Evolutionary conservation across 371 early-diverging fungal genomes (phyloP), one percentile per base, ranked within the genome.

Genomic region (Syncephalastrum contaminatum): DNA sequence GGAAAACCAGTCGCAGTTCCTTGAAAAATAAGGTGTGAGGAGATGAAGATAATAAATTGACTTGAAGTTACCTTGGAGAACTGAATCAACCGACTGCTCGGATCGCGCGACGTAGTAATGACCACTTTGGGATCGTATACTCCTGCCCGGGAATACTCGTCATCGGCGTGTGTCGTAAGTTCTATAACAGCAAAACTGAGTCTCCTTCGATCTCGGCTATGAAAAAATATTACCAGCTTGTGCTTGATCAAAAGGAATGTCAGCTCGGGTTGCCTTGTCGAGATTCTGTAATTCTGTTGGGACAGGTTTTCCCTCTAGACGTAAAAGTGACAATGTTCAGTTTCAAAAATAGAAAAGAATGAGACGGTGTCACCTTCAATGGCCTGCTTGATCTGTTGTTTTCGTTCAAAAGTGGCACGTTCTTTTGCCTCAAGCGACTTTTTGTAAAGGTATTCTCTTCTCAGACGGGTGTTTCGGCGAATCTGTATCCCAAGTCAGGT

Each of bases 51-150:
- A 13, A n/a, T n/a, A 22, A 14, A 15, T 7, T 16, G n/a, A 18
- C 2, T n/a, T 20, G 10, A 25, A 22, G 36, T 20, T 60, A 84
- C 85, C 68, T 99, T 99, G 51, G 98, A 85, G 74, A 99, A 99
- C 72, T 94, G 92, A 62, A 90, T 85, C 62, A 99, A 81, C 40
- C 97, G 87, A 63, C 89, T 88, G 67, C 92, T 91, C 13, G 99
- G 99, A 64, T 96, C 96, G 57, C 98, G 84, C 15, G 98, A 97
- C 12, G 99, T 99, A 16, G 99, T 99, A 43, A 99, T 92, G 21
- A 99, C 73, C 13, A 99, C 85, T 67, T 98, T 99, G 48, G 99
- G 98, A 62, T 97, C 98, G 53, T 75, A 85, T 19, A 89, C 83
- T 48, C 97, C 97, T 16, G 96, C 97, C 20, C 85, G 84, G 16